Evolutionary conservation across 352 stramenopile species (phyloP).

Genomic region (Phytophthora podocarpi): DNA sequence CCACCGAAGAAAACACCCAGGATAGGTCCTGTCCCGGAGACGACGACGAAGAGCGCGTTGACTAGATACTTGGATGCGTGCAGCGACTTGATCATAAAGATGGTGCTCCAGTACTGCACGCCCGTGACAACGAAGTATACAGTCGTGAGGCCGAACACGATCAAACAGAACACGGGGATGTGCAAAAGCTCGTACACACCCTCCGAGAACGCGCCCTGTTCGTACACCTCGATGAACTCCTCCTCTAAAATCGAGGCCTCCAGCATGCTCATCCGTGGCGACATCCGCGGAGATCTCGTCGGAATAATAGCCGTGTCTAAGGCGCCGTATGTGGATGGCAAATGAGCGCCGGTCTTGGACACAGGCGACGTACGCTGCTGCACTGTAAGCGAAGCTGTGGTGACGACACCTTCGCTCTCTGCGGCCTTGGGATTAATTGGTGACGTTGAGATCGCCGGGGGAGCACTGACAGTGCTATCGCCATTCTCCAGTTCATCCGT

Average conservation of each 20-base stretch:
- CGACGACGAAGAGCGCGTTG: constrained; percentile 82
- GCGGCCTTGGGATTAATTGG: constrained; percentile 10
- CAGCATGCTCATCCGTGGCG: constrained; percentile 56
- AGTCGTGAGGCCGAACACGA: constrained; percentile 76
- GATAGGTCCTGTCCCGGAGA: constrained; percentile 79
- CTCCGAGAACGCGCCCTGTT: constrained; percentile 70
- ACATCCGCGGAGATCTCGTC: constrained; percentile 42
- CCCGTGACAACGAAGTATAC: constrained; percentile 89
- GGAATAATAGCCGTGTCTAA: constrained; percentile 52
- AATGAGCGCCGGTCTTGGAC: constrained; percentile 8
- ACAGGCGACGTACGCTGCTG: constrained; percentile 29
- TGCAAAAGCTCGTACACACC: constrained; percentile 64
- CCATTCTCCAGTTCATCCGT: constrained; percentile 30
- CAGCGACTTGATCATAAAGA: constrained; percentile 89
- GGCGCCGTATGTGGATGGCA: constrained; percentile 56
- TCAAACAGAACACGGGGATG: constrained; percentile 79
- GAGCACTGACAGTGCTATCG: constrained; percentile 10
- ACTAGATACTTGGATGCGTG: constrained; percentile 84
- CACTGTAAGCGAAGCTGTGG: constrained; percentile 19
- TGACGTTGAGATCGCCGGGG: constrained; percentile 22
- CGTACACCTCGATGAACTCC: constrained; percentile 73
- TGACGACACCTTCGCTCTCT: constrained; percentile 4
- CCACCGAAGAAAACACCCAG: constrained; percentile 84
- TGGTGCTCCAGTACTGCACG: constrained; percentile 89
- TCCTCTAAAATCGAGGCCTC: constrained; percentile 76